Conservation (phyloP, 2,329 filamentous ascomycete species). For the Aspergillus brunneoviolaceus region DNA sequence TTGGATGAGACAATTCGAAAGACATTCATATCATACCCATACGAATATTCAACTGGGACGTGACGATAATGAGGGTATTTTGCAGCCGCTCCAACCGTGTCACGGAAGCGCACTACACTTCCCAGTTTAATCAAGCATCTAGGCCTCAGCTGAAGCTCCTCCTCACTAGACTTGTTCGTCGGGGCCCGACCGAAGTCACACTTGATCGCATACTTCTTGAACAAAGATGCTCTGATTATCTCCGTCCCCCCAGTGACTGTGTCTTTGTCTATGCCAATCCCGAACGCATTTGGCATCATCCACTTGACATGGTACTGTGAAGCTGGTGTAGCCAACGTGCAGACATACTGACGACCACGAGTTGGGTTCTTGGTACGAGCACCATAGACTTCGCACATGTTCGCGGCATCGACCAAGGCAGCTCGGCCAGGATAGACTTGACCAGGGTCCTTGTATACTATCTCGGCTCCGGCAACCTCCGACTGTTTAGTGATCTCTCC, state of each 20-base stretch:
- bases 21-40: constrained; percentile 60
- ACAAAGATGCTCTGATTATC: constrained; percentile 21
- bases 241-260: constrained; percentile 8
- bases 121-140: constrained; percentile 41
- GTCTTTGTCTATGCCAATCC: constrained; percentile 18
- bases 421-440: background rate
- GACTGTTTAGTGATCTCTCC: background rate
- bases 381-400: background rate
- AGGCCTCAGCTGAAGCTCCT: constrained; percentile 20
- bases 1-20: constrained; percentile 52
- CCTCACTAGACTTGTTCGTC: background rate
- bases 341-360: constrained; percentile 50
- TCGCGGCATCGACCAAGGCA: background rate
- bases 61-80: constrained; percentile 53
- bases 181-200: constrained; percentile 28
- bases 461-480: too few species aligned
- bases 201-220: constrained; percentile 18
- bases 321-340: constrained; percentile 53
- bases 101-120: constrained; percentile 56
- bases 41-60: constrained; percentile 48
- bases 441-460: background rate
- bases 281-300: constrained; percentile 47
- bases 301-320: constrained; percentile 52
- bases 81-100: constrained; percentile 49
- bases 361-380: background rate